A percentile compares a stretch with the other conserved stretches of the same genome.
phyloP scores from a whole-genome alignment of 345 rosid genomes.

The Melaleuca alternifolia region DNA sequence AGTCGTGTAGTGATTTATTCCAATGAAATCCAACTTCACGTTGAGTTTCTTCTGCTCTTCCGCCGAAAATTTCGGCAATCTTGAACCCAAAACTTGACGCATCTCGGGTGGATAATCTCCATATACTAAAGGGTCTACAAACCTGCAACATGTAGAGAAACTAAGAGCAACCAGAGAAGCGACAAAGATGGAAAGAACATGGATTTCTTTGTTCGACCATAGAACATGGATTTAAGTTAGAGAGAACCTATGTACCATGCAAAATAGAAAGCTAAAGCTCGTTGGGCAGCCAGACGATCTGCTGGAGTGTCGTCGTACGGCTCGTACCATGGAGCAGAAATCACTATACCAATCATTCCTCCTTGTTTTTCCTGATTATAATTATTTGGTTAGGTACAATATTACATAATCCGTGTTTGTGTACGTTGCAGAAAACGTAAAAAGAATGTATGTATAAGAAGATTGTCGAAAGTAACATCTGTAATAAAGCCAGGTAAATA shows the following conservation, averaged over 20 bases:
- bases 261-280: slow-evolving; percentile 14
- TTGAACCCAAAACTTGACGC: slow-evolving; percentile 16
- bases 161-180: background rate
- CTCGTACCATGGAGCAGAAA: slow-evolving; percentile 11
- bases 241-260: slow-evolving; percentile 1
- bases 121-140: slow-evolving; percentile 13
- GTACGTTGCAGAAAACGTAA: background rate
- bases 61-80: slow-evolving; percentile 14
- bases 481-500: background rate
- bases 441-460: background rate
- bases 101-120: slow-evolving; percentile 22
- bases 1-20: slow-evolving; percentile 9
- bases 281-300: slow-evolving; percentile 14
- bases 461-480: background rate
- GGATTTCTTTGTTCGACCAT: background rate
- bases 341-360: slow-evolving; percentile 18
- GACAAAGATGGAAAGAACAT: background rate
- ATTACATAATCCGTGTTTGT: background rate
- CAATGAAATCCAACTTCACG: slow-evolving; percentile 15
- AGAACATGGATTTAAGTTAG: background rate
- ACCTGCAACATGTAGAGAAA: slow-evolving; percentile 5
- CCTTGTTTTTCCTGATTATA: slow-evolving; percentile 15
- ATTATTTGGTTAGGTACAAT: background rate
- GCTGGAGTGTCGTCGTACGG: slow-evolving; percentile 10
- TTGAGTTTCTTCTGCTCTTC: slow-evolving; percentile 11